phyloP scores from a whole-genome alignment of 73 alveolate species.

The Stentor roeselii region DNA sequence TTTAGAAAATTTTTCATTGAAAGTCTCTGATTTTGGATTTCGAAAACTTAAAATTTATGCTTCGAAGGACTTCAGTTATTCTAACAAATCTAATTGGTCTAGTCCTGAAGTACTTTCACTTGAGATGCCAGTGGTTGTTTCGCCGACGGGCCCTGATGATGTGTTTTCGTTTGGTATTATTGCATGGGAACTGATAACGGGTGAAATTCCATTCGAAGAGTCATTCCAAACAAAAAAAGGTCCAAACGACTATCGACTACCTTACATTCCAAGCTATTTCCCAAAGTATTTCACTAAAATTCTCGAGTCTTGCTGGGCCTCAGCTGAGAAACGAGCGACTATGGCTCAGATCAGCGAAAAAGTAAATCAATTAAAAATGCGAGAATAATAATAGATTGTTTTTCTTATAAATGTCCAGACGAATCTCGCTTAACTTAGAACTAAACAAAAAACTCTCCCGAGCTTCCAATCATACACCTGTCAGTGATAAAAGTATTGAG shows the following conservation, averaged over 20 bases:
- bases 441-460: background rate
- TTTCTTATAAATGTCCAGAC: background rate
- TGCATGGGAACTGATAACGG: constrained; percentile 34
- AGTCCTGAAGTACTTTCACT: constrained; percentile 16
- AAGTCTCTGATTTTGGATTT: constrained; percentile 18
- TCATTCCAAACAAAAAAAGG: background rate
- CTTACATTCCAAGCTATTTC: background rate
- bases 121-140: background rate
- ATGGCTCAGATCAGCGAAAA: background rate
- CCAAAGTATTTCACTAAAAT: background rate
- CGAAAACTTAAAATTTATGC: constrained; percentile 14
- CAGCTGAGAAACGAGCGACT: background rate
- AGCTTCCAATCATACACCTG: background rate
- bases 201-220: constrained; percentile 24
- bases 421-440: background rate
- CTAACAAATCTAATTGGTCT: constrained; percentile 21
- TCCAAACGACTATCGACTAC: no score
- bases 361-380: background rate
- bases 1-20: background rate
- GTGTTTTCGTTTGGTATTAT: constrained; percentile 28
- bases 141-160: background rate
- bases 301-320: background rate
- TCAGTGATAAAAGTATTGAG: background rate
- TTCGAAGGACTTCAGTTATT: background rate
- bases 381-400: background rate